These are phyloP conservation scores for Silybum marianum DNA, from an alignment of 129 eudicot genomes.

Conservation along the genomic window DNA sequence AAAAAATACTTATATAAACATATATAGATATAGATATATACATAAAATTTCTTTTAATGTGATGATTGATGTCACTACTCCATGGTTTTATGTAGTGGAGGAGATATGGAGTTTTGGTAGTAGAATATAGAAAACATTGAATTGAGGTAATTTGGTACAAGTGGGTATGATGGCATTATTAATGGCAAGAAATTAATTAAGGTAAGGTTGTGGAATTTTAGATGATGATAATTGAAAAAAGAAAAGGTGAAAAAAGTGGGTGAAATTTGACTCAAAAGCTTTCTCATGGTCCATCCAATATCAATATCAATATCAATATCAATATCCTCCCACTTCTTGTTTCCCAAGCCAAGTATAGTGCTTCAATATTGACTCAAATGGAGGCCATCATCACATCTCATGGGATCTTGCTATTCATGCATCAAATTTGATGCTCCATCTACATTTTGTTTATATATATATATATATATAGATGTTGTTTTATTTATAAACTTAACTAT, in stretches of 20 bases:
- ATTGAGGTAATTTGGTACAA: conserved; percentile 29
- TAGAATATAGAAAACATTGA: conserved; percentile 10
- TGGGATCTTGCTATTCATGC: conserved; percentile 22
- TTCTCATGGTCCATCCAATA: conserved; percentile 37
- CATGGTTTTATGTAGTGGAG: conserved; percentile 18
- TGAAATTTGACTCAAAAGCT: conserved; percentile 39
- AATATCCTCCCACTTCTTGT: conserved; percentile 17
- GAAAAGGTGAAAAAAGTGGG: conserved; percentile 27
- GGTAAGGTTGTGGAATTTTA: conserved; percentile 23
- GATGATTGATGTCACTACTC: conserved; percentile 8
- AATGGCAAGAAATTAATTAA: conserved; percentile 18
- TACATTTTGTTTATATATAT: not conserved
- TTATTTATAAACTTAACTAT: no score
- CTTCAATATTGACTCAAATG: conserved; percentile 33
- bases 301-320: conserved; percentile 5
- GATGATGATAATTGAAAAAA: conserved; percentile 30
- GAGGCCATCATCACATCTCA: conserved; percentile 33
- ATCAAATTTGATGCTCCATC: conserved; percentile 23
- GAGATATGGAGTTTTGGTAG: not conserved
- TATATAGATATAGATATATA: not conserved
- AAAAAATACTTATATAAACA: not conserved
- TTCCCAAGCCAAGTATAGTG: conserved; percentile 42
- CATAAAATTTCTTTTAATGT: not conserved
- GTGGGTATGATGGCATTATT: conserved; percentile 42
- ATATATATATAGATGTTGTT: no score